Evolutionary conservation across 2,329 filamentous ascomycete species (phyloP).

Genomic region (Trichoderma guizhouense): DNA sequence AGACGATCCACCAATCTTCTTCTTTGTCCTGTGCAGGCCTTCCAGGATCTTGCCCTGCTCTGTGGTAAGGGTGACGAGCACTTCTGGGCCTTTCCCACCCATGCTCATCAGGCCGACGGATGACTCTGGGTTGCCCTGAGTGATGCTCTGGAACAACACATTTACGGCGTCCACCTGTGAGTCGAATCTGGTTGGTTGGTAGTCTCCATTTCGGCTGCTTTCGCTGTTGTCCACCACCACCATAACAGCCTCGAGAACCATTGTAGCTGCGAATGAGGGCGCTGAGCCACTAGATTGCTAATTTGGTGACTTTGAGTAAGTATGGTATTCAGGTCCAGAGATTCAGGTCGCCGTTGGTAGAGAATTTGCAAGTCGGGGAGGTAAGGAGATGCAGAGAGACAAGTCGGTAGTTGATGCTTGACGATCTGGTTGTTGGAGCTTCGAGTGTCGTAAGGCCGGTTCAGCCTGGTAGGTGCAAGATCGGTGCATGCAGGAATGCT

Average conservation of each 20-base stretch:
- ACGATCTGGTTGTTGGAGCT: conserved; percentile 22
- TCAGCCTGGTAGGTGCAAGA: conserved; percentile 39
- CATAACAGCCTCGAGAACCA: conserved; percentile 99
- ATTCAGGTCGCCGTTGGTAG: background rate
- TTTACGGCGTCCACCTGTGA: conserved; percentile 93
- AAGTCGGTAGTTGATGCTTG: background rate
- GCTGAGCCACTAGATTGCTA: background rate
- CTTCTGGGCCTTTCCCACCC: conserved; percentile 95
- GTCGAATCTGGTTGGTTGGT: conserved; percentile 88
- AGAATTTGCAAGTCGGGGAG: background rate
- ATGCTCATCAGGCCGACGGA: conserved; percentile 98
- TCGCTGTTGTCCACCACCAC: conserved; percentile 99
- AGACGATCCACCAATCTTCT: conserved; percentile 84
- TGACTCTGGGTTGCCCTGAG: conserved; percentile 91
- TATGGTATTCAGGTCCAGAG: background rate
- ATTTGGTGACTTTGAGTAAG: background rate
- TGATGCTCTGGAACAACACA: conserved; percentile 93
- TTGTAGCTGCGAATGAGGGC: conserved; percentile 54
- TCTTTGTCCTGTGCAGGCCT: conserved; percentile 81
- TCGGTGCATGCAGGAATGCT: background rate
- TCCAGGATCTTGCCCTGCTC: conserved; percentile 95
- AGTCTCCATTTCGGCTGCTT: conserved; percentile 94
- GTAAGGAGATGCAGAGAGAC: background rate
- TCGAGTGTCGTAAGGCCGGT: conserved; percentile 42
- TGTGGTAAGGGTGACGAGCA: conserved; percentile 91